These are phyloP conservation scores for Stemphylium beticola DNA, from an alignment of 2,329 filamentous ascomycete species.

Conservation along the genomic window DNA sequence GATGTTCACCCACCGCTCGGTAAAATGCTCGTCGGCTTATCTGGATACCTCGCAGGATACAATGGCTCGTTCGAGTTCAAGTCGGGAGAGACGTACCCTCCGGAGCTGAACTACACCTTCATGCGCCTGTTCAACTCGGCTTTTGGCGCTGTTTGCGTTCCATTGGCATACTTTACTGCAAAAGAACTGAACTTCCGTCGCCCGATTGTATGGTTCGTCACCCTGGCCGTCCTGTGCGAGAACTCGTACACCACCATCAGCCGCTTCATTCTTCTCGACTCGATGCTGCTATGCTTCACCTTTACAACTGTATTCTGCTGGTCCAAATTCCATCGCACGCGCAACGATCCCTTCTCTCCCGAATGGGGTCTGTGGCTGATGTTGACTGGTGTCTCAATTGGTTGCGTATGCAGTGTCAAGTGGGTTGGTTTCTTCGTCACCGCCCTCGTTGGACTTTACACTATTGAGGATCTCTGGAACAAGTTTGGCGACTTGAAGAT, in stretches of 20 bases:
- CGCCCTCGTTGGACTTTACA: constrained; percentile 93
- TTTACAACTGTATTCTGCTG: constrained; percentile 97
- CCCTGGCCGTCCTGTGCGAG: constrained; percentile 96
- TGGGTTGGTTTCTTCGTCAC: constrained; percentile 97
- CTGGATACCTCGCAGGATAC: constrained; percentile 94
- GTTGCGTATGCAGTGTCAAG: constrained; percentile 98
- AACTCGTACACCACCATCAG: constrained; percentile 99
- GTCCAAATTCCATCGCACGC: constrained; percentile 92
- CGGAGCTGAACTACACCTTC: constrained; percentile 94
- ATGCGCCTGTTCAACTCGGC: constrained; percentile 98
- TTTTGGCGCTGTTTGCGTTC: constrained; percentile 91
- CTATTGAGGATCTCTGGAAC: constrained; percentile 94
- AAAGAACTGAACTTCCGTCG: constrained; percentile 86
- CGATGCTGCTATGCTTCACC: constrained; percentile 98
- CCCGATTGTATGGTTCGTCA: constrained; percentile 91
- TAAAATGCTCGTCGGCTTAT: constrained; percentile 97
- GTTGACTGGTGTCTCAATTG: constrained; percentile 92
- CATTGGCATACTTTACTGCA: constrained; percentile 93
- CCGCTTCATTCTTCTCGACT: constrained; percentile 96
- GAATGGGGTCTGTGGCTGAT: constrained; percentile 97
- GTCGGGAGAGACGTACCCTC: constrained; percentile 93
- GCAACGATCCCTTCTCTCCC: constrained; percentile 81
- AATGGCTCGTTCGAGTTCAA: constrained; percentile 99
- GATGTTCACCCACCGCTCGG: constrained; percentile 94
- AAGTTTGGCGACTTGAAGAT: constrained; percentile 96